Conservation (phyloP, 2,329 filamentous ascomycete genomes). For the Amylocarpus encephaloides region DNA sequence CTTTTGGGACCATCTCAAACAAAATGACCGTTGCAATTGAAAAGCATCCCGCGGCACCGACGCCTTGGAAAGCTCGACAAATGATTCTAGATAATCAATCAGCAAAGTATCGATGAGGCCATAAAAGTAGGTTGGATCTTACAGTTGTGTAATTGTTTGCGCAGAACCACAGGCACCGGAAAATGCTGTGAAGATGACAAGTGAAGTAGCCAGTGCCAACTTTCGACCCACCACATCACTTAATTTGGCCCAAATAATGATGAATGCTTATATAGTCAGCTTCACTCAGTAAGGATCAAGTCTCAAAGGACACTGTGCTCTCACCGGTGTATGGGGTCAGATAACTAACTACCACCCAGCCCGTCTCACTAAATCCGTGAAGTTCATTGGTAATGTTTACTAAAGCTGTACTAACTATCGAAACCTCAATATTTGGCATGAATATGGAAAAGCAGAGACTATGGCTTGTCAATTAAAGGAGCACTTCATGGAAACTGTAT, state of each 20-base stretch:
- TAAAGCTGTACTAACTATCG: constrained; percentile 14
- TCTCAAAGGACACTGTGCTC: background rate
- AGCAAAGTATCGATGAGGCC: background rate
- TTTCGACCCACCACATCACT: constrained; percentile 1
- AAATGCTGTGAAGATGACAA: background rate
- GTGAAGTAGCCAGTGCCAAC: background rate
- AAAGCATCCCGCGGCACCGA: constrained; percentile 30
- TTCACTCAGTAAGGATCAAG: background rate
- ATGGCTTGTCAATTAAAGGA: no score
- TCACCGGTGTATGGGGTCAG: constrained; percentile 14
- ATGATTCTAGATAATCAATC: background rate
- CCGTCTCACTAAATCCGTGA: constrained; percentile 5
- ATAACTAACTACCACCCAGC: constrained; percentile 15
- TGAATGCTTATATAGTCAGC: background rate
- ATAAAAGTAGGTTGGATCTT: background rate
- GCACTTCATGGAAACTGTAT: no score
- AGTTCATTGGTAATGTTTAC: constrained; percentile 12
- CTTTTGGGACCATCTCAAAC: background rate
- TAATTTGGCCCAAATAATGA: background rate
- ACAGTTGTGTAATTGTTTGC: background rate
- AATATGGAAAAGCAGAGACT: constrained; percentile 13
- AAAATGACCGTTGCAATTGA: background rate
- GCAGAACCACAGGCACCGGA: background rate
- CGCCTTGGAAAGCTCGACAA: constrained; percentile 31
- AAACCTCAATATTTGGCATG: constrained; percentile 11